These are phyloP conservation scores for Sphagnum contortum DNA, from an alignment of 225 moss, liverwort and hornwort genomes.

Conservation along the genomic window DNA sequence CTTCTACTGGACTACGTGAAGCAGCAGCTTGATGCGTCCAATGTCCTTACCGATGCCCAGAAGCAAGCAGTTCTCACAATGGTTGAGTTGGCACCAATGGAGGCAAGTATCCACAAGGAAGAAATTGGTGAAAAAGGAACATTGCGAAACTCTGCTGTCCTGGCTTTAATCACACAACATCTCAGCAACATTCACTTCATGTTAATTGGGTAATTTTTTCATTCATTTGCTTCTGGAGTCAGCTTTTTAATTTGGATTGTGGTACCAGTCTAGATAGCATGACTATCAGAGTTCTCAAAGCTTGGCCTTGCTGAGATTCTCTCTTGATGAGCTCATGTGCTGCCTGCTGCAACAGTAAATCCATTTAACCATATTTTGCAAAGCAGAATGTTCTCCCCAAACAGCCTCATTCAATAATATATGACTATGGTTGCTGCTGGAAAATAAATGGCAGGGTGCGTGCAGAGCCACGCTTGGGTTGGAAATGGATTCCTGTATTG, in stretches of 20 bases:
- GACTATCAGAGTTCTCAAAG: neutral
- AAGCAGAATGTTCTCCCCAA: too few species aligned
- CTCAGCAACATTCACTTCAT: slow-evolving; percentile 69
- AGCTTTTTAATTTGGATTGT: neutral
- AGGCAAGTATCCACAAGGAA: slow-evolving; percentile 59
- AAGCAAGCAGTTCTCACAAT: slow-evolving; percentile 61
- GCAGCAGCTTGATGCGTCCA: slow-evolving; percentile 64
- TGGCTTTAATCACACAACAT: slow-evolving; percentile 67
- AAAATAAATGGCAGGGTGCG: slow-evolving; percentile 30
- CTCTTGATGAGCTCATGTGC: too few species aligned
- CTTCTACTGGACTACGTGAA: slow-evolving; percentile 59
- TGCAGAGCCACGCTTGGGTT: slow-evolving; percentile 81
- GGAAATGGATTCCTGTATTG: slow-evolving; percentile 51
- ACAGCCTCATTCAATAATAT: too few species aligned
- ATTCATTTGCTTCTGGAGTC: neutral
- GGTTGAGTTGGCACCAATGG: slow-evolving; percentile 67
- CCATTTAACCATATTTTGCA: too few species aligned
- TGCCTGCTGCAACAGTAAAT: too few species aligned
- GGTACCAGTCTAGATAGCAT: neutral
- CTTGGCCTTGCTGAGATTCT: neutral
- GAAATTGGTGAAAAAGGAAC: slow-evolving; percentile 68
- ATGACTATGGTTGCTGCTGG: too few species aligned
- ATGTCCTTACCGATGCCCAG: slow-evolving; percentile 49
- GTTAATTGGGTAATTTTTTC: slow-evolving; percentile 43
- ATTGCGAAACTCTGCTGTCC: slow-evolving; percentile 57